Evolutionary conservation across 2,329 filamentous ascomycete genomes (phyloP), one percentile per base, ranked within the genome.

Genomic region (Aspergillus unguis): DNA sequence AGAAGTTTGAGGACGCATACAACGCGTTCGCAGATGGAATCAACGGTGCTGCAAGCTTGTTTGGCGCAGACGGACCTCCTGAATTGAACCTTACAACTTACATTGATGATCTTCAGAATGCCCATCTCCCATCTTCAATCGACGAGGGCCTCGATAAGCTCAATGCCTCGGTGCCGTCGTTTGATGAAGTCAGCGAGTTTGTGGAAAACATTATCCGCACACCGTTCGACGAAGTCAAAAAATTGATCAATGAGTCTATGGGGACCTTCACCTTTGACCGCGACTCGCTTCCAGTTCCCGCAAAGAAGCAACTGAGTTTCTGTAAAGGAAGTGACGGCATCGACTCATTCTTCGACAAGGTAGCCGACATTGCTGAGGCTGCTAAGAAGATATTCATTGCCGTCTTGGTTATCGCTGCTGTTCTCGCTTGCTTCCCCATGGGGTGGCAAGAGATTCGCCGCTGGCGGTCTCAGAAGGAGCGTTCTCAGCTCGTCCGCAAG

Each of bases 301-400:
- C 86, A 62, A 96, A 95, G 75, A 81, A 95, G 70, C 76, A 84
- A 35, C 78, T 99, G 48, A 86, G 81, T 1, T 97, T 99, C 75
- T 99, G 94, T 76, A 90, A 90, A 38, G 84, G 90, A 66, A 90
- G 94, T 72, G 81, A 89, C 59, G 84, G 82, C 31, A 87, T 99
- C 71, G 84, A 86, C 65, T 79, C 85, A 58, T 97, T 97, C 77
- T 99, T 99, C 71, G 76, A 85, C 52, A 78, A 78, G 9, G 77
- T 97, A 1, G 83, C 84, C 46, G 73, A 82, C 27, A 77, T 90
- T 41, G 82, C 86, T n/a, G 74, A 79, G 49, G 80, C 81, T 23
- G 88, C 88, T 43, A 84, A 85, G 64, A 88, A 85, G 55, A 82
- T 87, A 44, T 91, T 95, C 66, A 81, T 95, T 48, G 85, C 81